Evolutionary conservation across 768 basidiomycete species (phyloP).

Genomic region (Boletellus emodensis): DNA sequence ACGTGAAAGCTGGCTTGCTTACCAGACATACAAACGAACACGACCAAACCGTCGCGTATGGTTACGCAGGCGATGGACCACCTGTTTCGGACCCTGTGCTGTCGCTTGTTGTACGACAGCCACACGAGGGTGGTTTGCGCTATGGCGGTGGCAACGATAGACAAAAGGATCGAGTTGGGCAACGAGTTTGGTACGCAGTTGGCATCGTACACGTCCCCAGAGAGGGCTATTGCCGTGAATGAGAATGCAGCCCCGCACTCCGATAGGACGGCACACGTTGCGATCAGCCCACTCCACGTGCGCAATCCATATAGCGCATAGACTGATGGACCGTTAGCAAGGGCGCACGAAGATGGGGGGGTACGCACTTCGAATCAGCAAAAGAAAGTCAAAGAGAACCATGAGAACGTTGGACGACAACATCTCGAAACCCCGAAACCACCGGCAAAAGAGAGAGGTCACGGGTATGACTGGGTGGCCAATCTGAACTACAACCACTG

Average conservation of each 20-base stretch:
- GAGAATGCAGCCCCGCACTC: slow-evolving; percentile 8
- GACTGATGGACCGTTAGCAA: slow-evolving; percentile 11
- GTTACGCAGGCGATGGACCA: slow-evolving; percentile 14
- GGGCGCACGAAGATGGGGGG: neutral
- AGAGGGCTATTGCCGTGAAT: neutral
- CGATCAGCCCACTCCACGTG: neutral
- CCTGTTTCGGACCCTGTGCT: neutral
- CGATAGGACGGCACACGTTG: slow-evolving; percentile 2
- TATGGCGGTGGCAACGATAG: slow-evolving; percentile 4
- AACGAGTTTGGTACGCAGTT: slow-evolving; percentile 7
- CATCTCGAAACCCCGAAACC: slow-evolving; percentile 16
- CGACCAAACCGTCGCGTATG: slow-evolving; percentile 21
- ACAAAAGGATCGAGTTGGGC: slow-evolving; percentile 3
- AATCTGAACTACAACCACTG: slow-evolving; percentile 3
- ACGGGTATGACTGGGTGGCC: neutral
- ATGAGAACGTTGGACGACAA: slow-evolving; percentile 6
- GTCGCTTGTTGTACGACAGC: slow-evolving; percentile 16
- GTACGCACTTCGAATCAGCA: slow-evolving; percentile 23
- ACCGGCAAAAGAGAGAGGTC: slow-evolving; percentile 5
- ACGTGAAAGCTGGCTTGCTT: neutral
- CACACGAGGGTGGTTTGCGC: slow-evolving; percentile 18
- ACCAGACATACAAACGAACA: slow-evolving; percentile 15
- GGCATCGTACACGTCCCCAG: slow-evolving; percentile 11
- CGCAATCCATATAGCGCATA: slow-evolving; percentile 14
- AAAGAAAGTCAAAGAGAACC: slow-evolving; percentile 14